Evolutionary conservation across 768 basidiomycete species (phyloP), one percentile per base, ranked within the genome.

Genomic region (Mycena filopes): DNA sequence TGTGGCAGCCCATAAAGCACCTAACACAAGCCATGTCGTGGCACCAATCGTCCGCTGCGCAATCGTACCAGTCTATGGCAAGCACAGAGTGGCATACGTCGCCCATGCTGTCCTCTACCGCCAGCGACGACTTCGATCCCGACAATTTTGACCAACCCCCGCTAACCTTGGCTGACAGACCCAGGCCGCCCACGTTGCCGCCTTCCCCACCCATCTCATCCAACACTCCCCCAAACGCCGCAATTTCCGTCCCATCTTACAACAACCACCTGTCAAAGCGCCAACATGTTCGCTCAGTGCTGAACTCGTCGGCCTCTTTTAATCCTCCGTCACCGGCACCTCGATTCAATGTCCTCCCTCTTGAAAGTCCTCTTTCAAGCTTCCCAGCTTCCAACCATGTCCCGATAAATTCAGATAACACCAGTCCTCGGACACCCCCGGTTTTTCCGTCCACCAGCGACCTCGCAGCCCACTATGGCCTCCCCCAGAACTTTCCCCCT

Each of bases 401-500:
- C 74, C 73, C 84, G 74, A 72, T 92, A 87, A 89, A 80, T 79
- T 75, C 77, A 28, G 73, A 76, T 63, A 76, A 78, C 72, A 75
- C 78, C 75, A 88, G 89, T 91, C 90, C 80, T 77, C 80, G 87
- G 89, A 90, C 91, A 81, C 81, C 80, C 61, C 81, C 82, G 79
- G 85, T 91, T 70, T 91, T 91, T 72, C 78, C 81, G 72, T 85
- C 86, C 76, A 79, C 88, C 57, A 84, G 85, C 78, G 91, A 90
- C 80, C 80, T 91, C 60, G 88, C 90, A 71, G 82, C 87, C 73
- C 91, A 92, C 63, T 88, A 92, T 91, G 91, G 91, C 79, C 87
- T 93, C 74, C 91, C 92, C 65, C 85, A 87, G 70, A 84, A 82
- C 67, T 77, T 93, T 50, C 91, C 92, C 48, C 87, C 86, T 55